phyloP scores from a whole-genome alignment of 1,139 yeast species.

The Suhomyces bokatorum region DNA sequence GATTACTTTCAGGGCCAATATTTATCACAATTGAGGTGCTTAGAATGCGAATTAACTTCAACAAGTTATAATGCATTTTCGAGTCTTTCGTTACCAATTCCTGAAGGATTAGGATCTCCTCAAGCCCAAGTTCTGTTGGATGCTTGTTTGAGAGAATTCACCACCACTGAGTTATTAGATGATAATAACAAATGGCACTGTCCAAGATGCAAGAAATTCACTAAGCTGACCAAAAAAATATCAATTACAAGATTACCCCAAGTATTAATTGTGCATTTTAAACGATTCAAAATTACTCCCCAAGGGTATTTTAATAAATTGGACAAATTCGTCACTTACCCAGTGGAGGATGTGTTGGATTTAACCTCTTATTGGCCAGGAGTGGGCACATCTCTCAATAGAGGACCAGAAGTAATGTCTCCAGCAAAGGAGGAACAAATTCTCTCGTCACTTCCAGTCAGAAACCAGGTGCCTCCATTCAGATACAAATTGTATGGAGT shows the following conservation, averaged over 20 bases:
- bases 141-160: conserved; percentile 72
- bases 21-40: conserved; percentile 74
- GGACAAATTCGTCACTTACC: conserved; percentile 63
- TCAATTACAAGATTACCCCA: conserved; percentile 73
- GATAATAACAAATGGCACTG: conserved; percentile 90
- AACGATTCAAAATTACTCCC: conserved; percentile 63
- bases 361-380: conserved; percentile 81
- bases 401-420: conserved; percentile 7
- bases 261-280: conserved; percentile 71
- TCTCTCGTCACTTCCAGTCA: conserved; percentile 55
- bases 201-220: conserved; percentile 69
- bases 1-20: conserved; percentile 91
- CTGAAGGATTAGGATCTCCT: conserved; percentile 32
- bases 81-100: conserved; percentile 74
- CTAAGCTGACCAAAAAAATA: conserved; percentile 67
- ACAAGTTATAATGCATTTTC: conserved; percentile 86
- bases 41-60: conserved; percentile 74
- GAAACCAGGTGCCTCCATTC: conserved; percentile 83
- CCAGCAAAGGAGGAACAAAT: conserved; percentile 43
- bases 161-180: conserved; percentile 66
- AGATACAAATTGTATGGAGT: conserved; percentile 78
- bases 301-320: conserved; percentile 54
- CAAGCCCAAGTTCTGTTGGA: conserved; percentile 42
- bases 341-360: conserved; percentile 56
- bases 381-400: conserved; percentile 35